Evolutionary conservation across 2,329 filamentous ascomycete species (phyloP).

Genomic region (Aspergillus ruber): DNA sequence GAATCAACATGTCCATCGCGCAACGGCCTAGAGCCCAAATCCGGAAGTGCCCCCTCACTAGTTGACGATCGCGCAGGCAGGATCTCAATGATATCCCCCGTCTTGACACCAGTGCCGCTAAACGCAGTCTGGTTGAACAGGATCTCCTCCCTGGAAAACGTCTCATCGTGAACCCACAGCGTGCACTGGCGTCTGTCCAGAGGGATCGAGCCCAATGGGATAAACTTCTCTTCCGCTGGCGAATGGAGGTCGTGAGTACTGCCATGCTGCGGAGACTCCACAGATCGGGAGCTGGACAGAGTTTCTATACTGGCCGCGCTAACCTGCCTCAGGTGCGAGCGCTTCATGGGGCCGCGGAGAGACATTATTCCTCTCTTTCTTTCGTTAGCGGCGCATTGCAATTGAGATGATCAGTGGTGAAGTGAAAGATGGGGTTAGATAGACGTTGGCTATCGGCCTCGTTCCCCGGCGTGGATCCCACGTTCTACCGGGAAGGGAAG

Average conservation of each 20-base stretch:
- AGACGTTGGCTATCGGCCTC: not conserved
- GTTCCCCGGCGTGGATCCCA: not conserved
- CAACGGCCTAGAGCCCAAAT: constrained; percentile 19
- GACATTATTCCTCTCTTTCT: constrained; percentile 24
- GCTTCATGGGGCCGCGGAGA: constrained; percentile 32
- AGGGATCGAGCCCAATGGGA: constrained; percentile 20
- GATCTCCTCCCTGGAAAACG: constrained; percentile 70
- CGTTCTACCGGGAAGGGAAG: not conserved
- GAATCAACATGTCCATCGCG: constrained; percentile 24
- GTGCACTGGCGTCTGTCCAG: constrained; percentile 36
- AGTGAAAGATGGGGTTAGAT: not conserved
- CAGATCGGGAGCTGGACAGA: constrained; percentile 17
- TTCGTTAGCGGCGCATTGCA: constrained; percentile 16
- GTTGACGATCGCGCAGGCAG: constrained; percentile 48
- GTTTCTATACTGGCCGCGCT: constrained; percentile 35
- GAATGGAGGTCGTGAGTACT: constrained; percentile 14
- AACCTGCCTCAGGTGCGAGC: constrained; percentile 36
- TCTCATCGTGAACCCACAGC: constrained; percentile 62
- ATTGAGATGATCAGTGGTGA: not conserved
- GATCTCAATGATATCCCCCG: constrained; percentile 68
- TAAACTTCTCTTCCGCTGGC: constrained; percentile 20
- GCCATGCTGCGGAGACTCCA: constrained; percentile 21
- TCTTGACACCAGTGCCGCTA: constrained; percentile 54
- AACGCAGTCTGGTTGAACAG: constrained; percentile 70
- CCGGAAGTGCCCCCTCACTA: constrained; percentile 25